Evolutionary conservation across 768 basidiomycete genomes (phyloP).

Genomic region (Suillus subaureus): DNA sequence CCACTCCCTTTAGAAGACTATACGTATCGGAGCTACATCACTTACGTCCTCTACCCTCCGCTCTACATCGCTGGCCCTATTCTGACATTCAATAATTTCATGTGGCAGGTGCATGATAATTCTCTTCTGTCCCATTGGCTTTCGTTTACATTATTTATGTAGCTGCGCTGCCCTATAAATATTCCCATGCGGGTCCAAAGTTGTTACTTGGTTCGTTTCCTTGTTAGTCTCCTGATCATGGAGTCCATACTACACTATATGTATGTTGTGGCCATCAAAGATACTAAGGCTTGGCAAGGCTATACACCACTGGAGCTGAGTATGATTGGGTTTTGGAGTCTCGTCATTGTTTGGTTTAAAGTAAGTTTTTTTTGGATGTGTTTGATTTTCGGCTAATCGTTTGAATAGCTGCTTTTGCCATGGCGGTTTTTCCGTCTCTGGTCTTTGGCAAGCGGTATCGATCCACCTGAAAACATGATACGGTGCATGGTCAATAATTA

Average conservation of each 20-base stretch:
- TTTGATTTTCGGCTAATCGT: neutral
- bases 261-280: constrained; percentile 97
- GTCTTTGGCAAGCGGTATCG: constrained; percentile 85
- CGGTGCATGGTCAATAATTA: constrained; percentile 99
- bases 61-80: constrained; percentile 97
- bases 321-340: constrained; percentile 97
- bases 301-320: constrained; percentile 78
- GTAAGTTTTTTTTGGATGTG: constrained; percentile 40
- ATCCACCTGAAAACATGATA: constrained; percentile 98
- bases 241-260: constrained; percentile 91
- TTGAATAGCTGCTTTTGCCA: constrained; percentile 77
- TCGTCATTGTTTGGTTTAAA: constrained; percentile 96
- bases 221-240: constrained; percentile 77
- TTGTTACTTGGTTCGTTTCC: constrained; percentile 71
- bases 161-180: constrained; percentile 64
- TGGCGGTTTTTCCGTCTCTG: constrained; percentile 98
- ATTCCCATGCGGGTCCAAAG: constrained; percentile 44
- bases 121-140: neutral
- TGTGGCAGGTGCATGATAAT: constrained; percentile 74
- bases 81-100: constrained; percentile 93
- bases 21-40: constrained; percentile 70
- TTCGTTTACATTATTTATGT: constrained; percentile 6
- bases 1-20: constrained; percentile 63
- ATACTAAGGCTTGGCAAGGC: constrained; percentile 78
- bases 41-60: constrained; percentile 90